Base-by-base conservation (phyloP, 208 protist species). In the Angomonas deanei region DNA sequence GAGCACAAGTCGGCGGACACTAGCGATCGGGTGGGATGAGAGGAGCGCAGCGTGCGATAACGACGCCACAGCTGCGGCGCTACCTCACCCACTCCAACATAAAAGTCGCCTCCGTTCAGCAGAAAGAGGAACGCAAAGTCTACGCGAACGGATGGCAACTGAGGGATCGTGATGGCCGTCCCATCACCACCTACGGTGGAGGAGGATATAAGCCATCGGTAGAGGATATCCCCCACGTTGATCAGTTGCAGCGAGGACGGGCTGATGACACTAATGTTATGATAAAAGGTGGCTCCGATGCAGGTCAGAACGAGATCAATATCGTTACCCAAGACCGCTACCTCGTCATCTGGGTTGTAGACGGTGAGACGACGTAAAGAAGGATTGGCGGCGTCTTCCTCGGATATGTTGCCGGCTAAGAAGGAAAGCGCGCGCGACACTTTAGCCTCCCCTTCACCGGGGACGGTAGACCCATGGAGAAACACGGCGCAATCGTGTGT, bases 41-140 rank as follows among this genome's bases (percentile, higher is more conserved):
- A 42, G 17, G 82, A 72, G 13, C 88, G 82, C 50, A 92, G 76
- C 2, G 68, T 76, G 57, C 80, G 81, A 68, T 94, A 94, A 42
- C 84, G 84, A 27, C 56, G 66, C 84, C 88, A 94, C 50, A 94
- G 64, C 17, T 62, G 34, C 72, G 85, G 69, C 2, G 88, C 88
- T 49, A 94, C 80, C 55, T 94, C 88, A 0, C 88, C 88, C 6
- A 77, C 83, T 3, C 88, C 88, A 48, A 70, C 69, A 76, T 94
- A 94, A 61, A 92, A 82, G 63, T 94, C 88, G 27, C 88, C 88
- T 32, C 88, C 88, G 68, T 94, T 94, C 49, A 94, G 76, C 11
- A 92, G 69, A 70, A 94, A 94, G 0, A 94, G 70, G 53, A 88
- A 94, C 4, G 86, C 78, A 57, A 94, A 91, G 63, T 94, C 88